Conservation (phyloP, 78 protist species). For the Dictyostelium purpureum region DNA sequence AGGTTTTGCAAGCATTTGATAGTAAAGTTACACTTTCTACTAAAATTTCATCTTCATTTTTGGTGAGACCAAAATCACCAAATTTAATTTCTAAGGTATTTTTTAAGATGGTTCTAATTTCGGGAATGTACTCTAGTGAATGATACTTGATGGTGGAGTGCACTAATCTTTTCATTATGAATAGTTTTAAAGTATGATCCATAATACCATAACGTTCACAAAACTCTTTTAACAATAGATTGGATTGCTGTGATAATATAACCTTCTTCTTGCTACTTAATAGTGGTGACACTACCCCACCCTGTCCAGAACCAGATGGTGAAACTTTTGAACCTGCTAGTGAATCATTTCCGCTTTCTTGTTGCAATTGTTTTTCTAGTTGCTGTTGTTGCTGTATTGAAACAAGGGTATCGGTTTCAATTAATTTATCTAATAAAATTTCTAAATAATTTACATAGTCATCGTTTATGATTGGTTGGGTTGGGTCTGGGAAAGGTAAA, state of each 20-base stretch:
- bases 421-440: slow-evolving; percentile 34
- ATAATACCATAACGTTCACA: slow-evolving; percentile 56
- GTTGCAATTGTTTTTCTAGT: too few species aligned
- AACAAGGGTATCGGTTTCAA: neutral
- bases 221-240: slow-evolving; percentile 33
- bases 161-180: neutral
- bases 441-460: slow-evolving; percentile 1
- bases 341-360: too few species aligned
- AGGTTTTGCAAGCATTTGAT: slow-evolving; percentile 20
- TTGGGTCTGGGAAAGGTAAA: slow-evolving; percentile 31
- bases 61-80: slow-evolving; percentile 42
- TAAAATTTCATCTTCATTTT: slow-evolving; percentile 9
- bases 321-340: too few species aligned
- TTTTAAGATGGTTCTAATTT: slow-evolving; percentile 21
- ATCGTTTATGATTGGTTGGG: neutral
- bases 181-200: slow-evolving; percentile 30
- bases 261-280: neutral
- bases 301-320: too few species aligned
- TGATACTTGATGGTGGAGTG: neutral
- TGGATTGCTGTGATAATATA: slow-evolving; percentile 25
- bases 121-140: slow-evolving; percentile 34
- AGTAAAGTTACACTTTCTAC: neutral
- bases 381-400: neutral
- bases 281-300: too few species aligned
- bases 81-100: slow-evolving; percentile 30